phyloP scores from a whole-genome alignment of 306 rosid genomes.

The Lagenaria siceraria region DNA sequence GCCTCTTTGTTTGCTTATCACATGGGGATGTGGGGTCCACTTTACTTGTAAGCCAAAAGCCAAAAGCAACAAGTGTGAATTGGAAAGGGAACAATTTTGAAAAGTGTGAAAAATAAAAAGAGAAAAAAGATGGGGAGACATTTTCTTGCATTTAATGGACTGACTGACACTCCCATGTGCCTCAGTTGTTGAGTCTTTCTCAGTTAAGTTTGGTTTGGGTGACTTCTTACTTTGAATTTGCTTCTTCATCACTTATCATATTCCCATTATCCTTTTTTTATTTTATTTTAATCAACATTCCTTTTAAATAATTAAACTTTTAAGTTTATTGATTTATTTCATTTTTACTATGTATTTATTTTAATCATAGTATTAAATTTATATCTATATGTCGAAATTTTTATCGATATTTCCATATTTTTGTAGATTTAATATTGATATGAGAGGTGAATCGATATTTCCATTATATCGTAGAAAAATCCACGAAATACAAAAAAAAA shows the following conservation, averaged over 20 bases:
- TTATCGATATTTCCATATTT: too few relatives aligned
- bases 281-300: too few relatives aligned
- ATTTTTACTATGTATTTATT: too few relatives aligned
- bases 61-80: not conserved
- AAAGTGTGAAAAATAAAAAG: not conserved
- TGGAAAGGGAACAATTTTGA: not conserved
- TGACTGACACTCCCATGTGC: not conserved
- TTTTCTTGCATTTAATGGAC: not conserved
- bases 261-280: not conserved
- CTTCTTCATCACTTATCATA: not conserved
- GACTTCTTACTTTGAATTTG: not conserved
- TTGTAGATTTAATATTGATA: too few relatives aligned
- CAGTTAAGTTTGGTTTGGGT: not conserved
- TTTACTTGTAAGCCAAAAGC: not conserved
- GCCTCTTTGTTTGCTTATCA: not conserved
- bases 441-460: too few relatives aligned
- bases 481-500: too few relatives aligned
- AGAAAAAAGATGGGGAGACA: not conserved
- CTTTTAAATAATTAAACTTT: too few relatives aligned
- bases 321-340: too few relatives aligned
- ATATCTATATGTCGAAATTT: too few relatives aligned
- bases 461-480: too few relatives aligned
- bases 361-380: too few relatives aligned
- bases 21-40: not conserved
- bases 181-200: not conserved